Evolutionary conservation across 169 alveolate species (phyloP), one percentile per base, ranked within the genome.

Genomic region (Cryptosporidium meleagridis): DNA sequence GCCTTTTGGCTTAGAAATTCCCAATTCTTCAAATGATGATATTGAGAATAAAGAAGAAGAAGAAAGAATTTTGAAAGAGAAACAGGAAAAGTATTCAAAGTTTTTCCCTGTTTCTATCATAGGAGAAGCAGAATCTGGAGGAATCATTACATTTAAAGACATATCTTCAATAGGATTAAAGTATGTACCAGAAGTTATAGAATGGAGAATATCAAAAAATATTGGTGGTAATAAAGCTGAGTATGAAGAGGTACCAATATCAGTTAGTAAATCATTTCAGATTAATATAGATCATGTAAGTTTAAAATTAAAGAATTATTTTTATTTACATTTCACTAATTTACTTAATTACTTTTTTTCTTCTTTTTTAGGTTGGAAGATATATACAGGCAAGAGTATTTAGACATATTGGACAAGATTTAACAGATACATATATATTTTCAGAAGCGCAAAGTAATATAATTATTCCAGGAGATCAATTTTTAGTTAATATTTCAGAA

Each of bases 381-480:
- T 80, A 59, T 31, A 39, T 80, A 18, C 89, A 80, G 9, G 89
- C 75, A 59, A 58, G 31, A 18, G 68, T 80, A 37, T 80, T 26
- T 26, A 80, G 89, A 31, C 75, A 80, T 29, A 80, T 80, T 45
- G 89, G 89, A 39, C 44, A 62, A 37, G 89, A 80, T 18, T 62
- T 62, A 31, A 33, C 89, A 3, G 89, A 80, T 12, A 62, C 75
- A 29, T 80, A 21, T 44, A 53, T 80, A 41, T 62, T 14, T 39
- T 61, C 89, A 35, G 80, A 80, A 23, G 70, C 89, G 9, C 73
- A 65, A 48, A 80, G 80, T 29, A 62, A 65, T 65, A 70, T 80
- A 29, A 45, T 80, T 10, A 59, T 80, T 39, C 89, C 89, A 45
- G 75, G 75, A 29, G 89, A 80, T 7, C 41, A 62, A 9, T n/a